Conservation (phyloP, 2,329 filamentous ascomycete species). For the Stylonectria norvegica region DNA sequence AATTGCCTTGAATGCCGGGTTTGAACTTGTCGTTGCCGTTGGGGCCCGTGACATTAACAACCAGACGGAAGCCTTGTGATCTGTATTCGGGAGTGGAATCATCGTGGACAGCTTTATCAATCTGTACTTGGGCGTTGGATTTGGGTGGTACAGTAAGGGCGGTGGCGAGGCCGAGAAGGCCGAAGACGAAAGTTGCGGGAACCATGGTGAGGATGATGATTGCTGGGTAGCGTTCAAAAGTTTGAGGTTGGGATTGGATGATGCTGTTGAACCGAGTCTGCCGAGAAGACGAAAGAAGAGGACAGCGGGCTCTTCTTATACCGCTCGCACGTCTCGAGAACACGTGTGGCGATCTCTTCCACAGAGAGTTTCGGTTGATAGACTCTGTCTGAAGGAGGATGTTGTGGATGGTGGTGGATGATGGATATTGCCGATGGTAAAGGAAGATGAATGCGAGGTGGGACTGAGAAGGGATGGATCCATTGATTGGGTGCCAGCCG, state of each 20-base stretch:
- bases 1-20: slow-evolving; percentile 39
- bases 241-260: not conserved
- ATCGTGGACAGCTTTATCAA: too few relatives aligned
- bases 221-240: not conserved
- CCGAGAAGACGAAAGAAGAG: not conserved
- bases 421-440: too few relatives aligned
- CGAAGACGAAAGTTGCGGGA: slow-evolving; percentile 20
- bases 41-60: slow-evolving; percentile 44
- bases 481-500: too few relatives aligned
- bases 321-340: not conserved
- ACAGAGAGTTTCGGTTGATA: too few relatives aligned
- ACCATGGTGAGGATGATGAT: slow-evolving; percentile 17
- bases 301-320: not conserved
- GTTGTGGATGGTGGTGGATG: too few relatives aligned
- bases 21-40: slow-evolving; percentile 38
- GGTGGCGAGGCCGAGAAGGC: slow-evolving; percentile 24
- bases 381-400: too few relatives aligned
- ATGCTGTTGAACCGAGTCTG: not conserved
- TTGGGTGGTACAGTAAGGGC: slow-evolving; percentile 14
- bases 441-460: too few relatives aligned
- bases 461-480: too few relatives aligned
- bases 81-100: slow-evolving; percentile 12
- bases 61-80: slow-evolving; percentile 38
- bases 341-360: not conserved
- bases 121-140: slow-evolving; percentile 14